Base-by-base conservation (phyloP, 768 basidiomycete species). In the Paxillus rubicundulus region DNA sequence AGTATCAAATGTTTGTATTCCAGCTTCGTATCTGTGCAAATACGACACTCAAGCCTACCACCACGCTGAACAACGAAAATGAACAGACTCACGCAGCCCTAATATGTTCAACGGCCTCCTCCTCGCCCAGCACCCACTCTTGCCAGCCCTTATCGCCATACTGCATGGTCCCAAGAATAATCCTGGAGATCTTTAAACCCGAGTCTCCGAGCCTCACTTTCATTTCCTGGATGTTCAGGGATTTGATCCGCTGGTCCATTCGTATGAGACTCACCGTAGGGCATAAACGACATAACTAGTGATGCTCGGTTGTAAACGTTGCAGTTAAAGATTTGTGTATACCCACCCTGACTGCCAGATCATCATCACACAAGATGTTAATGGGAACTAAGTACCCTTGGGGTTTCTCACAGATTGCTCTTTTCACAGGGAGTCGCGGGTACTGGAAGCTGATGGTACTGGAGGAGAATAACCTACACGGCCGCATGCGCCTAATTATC, bases 61-160 rank as follows among this genome's bases (percentile, higher is more conserved):
- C 27, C 9, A 52, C 0, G 30, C n/a, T 14, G 30, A 14, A 20
- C 1, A 5, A 10, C 5, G 4, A 16, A 41, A 9, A 13, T 5
- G 41, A 34, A 14, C 17, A 17, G 17, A 57, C 74, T 53, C 65
- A 81, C 47, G 81, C 82, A 4, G 68, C 65, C 58, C 77, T 76
- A 32, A 82, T 71, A 49, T 81, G 74, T 47, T 81, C 59, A 10
- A 77, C 47, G 0, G 72, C 68, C 46, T 75, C 68, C 47, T 77
- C 76, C 53, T 81, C 77, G 3, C 71, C 74, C 20, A 79, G 55
- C 8, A 82, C 73, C 82, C 82, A 83, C 4, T 65, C 60, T 57
- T 80, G 75, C 79, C 82, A 85, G 12, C 77, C 72, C 12, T 76
- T 69, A 30, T 61, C 47, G 17, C 68, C 77, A 45, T 77, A 80